Conservation (phyloP, 2,329 filamentous ascomycete genomes). For the Fusarium armeniacum region DNA sequence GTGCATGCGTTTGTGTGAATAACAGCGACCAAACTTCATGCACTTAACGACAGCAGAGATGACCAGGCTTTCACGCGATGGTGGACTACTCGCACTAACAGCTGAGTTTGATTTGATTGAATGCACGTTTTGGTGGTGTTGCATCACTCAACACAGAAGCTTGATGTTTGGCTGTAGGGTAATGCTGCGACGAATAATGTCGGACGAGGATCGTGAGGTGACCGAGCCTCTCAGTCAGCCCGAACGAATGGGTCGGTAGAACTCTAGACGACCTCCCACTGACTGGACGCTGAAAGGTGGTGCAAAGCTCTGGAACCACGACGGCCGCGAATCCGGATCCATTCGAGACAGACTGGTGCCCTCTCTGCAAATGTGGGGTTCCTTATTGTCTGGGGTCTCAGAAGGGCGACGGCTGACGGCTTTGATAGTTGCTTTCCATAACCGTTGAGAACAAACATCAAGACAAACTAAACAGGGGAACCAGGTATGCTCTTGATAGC, state of each 20-base stretch:
- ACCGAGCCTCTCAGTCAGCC: slow-evolving; percentile 36
- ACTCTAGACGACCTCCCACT: slow-evolving; percentile 19
- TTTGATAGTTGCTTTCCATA: slow-evolving; percentile 6
- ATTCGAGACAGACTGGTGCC: slow-evolving; percentile 38
- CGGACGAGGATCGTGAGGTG: slow-evolving; percentile 34
- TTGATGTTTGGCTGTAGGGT: slow-evolving; percentile 15
- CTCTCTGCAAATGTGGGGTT: slow-evolving; percentile 33
- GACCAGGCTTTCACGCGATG: neutral
- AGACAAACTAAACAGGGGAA: slow-evolving; percentile 1
- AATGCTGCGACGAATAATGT: slow-evolving; percentile 41
- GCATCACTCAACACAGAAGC: slow-evolving; percentile 3
- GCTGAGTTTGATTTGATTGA: slow-evolving; percentile 3
- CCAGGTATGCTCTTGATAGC: neutral
- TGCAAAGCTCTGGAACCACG: slow-evolving; percentile 43
- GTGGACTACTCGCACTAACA: slow-evolving; percentile 1
- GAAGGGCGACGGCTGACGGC: slow-evolving; percentile 16
- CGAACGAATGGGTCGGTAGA: slow-evolving; percentile 34
- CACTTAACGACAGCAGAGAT: neutral
- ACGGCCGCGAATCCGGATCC: slow-evolving; percentile 35
- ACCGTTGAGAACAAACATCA: neutral
- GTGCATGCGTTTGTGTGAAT: slow-evolving; percentile 17
- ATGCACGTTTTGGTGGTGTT: slow-evolving; percentile 12
- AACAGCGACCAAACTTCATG: slow-evolving; percentile 16
- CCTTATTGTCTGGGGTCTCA: slow-evolving; percentile 33
- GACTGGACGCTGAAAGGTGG: slow-evolving; percentile 28